Base-by-base conservation (phyloP, 176 grass and related monocot species). In the Dactylis glomerata region DNA sequence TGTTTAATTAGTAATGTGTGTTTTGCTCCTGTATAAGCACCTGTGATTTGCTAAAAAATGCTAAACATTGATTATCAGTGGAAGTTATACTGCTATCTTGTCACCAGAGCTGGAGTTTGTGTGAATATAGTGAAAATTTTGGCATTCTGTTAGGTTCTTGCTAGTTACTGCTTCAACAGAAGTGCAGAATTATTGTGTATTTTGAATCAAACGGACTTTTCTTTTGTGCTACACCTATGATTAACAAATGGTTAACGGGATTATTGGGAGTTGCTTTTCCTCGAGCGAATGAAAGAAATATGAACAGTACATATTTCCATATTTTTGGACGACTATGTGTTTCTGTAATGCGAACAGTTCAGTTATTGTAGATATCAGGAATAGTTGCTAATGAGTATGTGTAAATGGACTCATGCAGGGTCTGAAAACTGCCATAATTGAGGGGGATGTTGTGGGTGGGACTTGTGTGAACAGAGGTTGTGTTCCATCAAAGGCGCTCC, bases 391-490 rank as follows among this genome's bases (percentile, higher is more conserved):
- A 38, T 77, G 37, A 19, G 26, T 65, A 56, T 75, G 13, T 44
- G 49, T 51, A 41, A 76, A 77, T 19, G 76, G 42, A 9, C 42
- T 87, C n/a, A 50, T 80, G 57, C 74, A 95, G 96, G 96, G 96
- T 73, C 51, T 96, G 50, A 96, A 94, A 87, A 99, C 96, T 67
- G 86, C 96, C 59, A 94, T 99, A 73, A 94, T 99, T 76, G 93
- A 99, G 89, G 96, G 93, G 40, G 96, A 99, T 89, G 81, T 99
- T 27, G 84, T 99, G 66, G 93, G 96, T 38, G 96, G 71, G 16
- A 74, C 71, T 46, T 74, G 71, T 74, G 71, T 74, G 44, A 74
- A 74, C 26, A 74, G 71, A 31, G 71, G 71, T 10, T 74, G 71
- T 74, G 71, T 74, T 74, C 71, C 71, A 30, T 74, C 71, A 17